Evolutionary conservation across 2,329 filamentous ascomycete species (phyloP).

Genomic region (Trichoderma sp.): DNA sequence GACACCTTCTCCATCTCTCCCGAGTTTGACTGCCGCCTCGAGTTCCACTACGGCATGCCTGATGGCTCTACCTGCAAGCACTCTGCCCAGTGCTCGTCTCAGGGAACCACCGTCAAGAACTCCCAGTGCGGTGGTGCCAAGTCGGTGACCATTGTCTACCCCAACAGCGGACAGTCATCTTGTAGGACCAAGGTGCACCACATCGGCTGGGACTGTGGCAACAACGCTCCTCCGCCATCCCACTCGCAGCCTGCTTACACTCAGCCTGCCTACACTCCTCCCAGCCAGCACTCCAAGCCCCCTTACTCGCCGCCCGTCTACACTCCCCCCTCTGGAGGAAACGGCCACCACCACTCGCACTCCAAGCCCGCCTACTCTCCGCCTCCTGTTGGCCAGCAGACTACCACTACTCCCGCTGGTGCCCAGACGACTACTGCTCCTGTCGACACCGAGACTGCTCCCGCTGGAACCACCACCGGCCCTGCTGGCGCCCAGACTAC

Average conservation of each 20-base stretch:
- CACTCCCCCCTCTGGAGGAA: constrained; percentile 12
- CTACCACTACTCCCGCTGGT: background rate
- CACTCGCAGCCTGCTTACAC: constrained; percentile 7
- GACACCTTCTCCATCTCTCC: constrained; percentile 72
- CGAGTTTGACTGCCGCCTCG: constrained; percentile 76
- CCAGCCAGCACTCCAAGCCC: background rate
- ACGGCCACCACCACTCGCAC: background rate
- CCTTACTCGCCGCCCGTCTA: constrained; percentile 2
- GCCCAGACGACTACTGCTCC: background rate
- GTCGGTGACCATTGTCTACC: constrained; percentile 73
- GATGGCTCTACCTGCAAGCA: constrained; percentile 84
- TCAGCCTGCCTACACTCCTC: constrained; percentile 7
- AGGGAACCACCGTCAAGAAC: constrained; percentile 75
- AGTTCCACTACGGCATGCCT: constrained; percentile 86
- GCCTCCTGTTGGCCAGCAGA: constrained; percentile 29
- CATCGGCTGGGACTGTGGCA: constrained; percentile 49
- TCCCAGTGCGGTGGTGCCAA: constrained; percentile 90
- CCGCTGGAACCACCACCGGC: constrained; percentile 18
- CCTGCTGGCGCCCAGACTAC: constrained; percentile 1
- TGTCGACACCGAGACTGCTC: background rate
- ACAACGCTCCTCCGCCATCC: constrained; percentile 16
- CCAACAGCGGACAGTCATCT: constrained; percentile 60
- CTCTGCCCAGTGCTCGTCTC: constrained; percentile 65
- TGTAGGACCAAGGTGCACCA: constrained; percentile 76
- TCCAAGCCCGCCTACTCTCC: constrained; percentile 8